phyloP scores from a whole-genome alignment of 305 asterid species.

The Fraxinus floribunda region DNA sequence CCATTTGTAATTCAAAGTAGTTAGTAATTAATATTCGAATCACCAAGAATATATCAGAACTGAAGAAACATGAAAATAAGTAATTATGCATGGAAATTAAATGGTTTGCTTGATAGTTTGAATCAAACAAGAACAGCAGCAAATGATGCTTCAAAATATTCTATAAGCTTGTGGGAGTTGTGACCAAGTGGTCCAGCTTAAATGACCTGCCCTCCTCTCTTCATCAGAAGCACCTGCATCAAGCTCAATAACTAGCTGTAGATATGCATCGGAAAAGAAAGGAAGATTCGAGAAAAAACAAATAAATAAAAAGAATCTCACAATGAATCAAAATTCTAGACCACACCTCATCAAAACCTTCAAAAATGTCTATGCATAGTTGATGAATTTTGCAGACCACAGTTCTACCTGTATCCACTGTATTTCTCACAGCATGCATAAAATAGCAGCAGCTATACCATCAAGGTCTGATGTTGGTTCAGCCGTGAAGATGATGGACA shows the following conservation, averaged over 20 bases:
- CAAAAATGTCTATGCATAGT: conserved; percentile 51
- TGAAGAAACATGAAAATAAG: background rate
- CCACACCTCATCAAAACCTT: conserved; percentile 45
- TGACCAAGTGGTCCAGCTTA: conserved; percentile 44
- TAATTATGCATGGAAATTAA: background rate
- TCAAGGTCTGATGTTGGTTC: conserved; percentile 56
- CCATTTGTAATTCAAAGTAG: background rate
- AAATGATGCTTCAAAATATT: conserved; percentile 47
- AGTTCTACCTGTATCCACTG: conserved; percentile 45
- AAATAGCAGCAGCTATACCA: conserved; percentile 52
- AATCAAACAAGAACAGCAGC: background rate
- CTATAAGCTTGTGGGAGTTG: conserved; percentile 38
- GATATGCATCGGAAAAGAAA: background rate
- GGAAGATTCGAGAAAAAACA: background rate
- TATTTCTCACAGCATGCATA: conserved; percentile 46
- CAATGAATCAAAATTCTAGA: background rate
- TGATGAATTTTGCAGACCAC: conserved; percentile 50
- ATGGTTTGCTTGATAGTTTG: background rate
- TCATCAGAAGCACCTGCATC: conserved; percentile 45
- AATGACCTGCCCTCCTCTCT: conserved; percentile 42
- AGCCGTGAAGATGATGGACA: conserved; percentile 51
- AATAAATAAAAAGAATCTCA: background rate
- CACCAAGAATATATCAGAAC: background rate
- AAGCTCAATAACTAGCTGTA: background rate
- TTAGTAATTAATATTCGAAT: background rate